These are phyloP conservation scores for Musa balbisiana DNA, from an alignment of 202 grass and related monocot species.

Conservation along the genomic window DNA sequence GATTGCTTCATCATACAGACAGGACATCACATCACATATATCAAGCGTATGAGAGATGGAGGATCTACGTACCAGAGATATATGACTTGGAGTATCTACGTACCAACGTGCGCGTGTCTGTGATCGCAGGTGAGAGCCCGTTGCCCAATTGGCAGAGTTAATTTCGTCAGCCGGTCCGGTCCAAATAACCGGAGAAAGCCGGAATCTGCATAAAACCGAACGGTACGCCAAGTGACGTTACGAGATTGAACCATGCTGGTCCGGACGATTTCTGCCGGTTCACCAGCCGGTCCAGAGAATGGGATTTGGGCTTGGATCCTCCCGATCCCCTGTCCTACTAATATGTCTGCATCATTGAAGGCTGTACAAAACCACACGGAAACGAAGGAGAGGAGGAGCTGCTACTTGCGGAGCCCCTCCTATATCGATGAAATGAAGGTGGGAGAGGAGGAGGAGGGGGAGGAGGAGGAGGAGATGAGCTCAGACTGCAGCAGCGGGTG, in stretches of 20 bases:
- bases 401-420: background rate
- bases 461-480: constrained; percentile 32
- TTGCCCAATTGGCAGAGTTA: constrained; percentile 23
- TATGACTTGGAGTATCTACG: too few species aligned
- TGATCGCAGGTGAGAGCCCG: background rate
- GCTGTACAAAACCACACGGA: too few species aligned
- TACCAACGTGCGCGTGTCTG: background rate
- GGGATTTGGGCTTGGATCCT: background rate
- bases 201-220: background rate
- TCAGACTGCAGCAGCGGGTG: constrained; percentile 91
- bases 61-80: background rate
- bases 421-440: constrained; percentile 10
- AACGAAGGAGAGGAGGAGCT: background rate
- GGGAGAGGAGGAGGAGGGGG: constrained; percentile 21
- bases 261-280: too few species aligned
- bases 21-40: too few species aligned
- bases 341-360: too few species aligned
- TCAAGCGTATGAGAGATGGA: background rate
- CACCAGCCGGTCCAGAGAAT: background rate
- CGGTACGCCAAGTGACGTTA: too few species aligned
- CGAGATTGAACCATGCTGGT: too few species aligned
- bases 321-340: constrained; percentile 20
- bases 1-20: too few species aligned
- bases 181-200: background rate
- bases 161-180: background rate